These are phyloP conservation scores for Pythium pyrilobum DNA, from an alignment of 352 stramenopile genomes.

Conservation along the genomic window DNA sequence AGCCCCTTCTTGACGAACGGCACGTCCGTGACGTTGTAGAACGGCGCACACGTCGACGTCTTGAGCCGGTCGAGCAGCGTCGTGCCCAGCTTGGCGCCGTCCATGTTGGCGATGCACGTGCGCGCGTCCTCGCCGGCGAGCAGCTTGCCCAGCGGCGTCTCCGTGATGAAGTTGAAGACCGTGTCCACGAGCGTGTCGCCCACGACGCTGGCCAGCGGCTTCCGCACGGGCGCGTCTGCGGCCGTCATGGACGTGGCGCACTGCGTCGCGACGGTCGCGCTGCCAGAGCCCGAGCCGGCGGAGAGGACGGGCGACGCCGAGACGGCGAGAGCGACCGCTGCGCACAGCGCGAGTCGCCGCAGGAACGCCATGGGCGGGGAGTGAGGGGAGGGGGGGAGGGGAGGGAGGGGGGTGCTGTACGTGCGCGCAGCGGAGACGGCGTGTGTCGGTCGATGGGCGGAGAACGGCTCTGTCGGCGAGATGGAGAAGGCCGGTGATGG, in stretches of 20 bases:
- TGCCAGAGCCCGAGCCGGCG: neutral
- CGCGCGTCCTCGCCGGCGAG: constrained; percentile 37
- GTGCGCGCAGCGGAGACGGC: no score
- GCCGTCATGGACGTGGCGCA: constrained; percentile 20
- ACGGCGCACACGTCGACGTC: constrained; percentile 29
- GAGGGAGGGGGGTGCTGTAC: neutral
- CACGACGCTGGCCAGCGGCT: constrained; percentile 13
- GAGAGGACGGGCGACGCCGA: neutral
- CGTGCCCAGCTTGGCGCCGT: constrained; percentile 39
- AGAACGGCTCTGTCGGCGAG: no score
- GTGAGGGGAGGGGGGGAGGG: neutral
- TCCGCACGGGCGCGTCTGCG: constrained; percentile 21
- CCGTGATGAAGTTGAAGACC: constrained; percentile 20
- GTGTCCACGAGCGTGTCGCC: constrained; percentile 13
- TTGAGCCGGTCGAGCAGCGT: constrained; percentile 27
- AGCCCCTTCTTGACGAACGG: constrained; percentile 39
- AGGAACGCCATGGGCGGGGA: neutral
- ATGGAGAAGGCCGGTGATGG: no score
- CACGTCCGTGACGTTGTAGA: constrained; percentile 29
- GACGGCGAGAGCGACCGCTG: neutral
- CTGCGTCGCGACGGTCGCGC: neutral
- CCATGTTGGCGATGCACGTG: constrained; percentile 55
- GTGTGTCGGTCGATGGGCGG: no score
- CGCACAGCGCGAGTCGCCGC: neutral
- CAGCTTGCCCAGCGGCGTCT: constrained; percentile 29